Base-by-base conservation (phyloP, 768 basidiomycete genomes). In the Boletus reticulatus region DNA sequence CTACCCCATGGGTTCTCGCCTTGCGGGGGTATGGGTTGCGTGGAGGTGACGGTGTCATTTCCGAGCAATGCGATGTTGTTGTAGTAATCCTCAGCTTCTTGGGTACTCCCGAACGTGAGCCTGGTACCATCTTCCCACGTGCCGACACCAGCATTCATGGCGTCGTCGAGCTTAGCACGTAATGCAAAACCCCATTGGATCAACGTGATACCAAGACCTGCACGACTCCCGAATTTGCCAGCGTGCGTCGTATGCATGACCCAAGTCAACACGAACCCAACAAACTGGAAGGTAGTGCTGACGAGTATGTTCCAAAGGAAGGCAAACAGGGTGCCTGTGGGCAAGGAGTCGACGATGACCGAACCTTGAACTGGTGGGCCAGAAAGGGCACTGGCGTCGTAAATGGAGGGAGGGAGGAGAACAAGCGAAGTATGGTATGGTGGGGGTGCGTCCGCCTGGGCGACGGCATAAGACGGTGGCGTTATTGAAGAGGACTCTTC, bases 391-490 rank as follows among this genome's bases (percentile, higher is more conserved):
- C 83, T 85, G 36, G 65, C 24, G 19, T 68, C 60, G 16, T 62
- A 67, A 17, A 59, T 36, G 12, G 52, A 42, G 11, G 61, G 61
- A 10, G 95, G 94, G 8, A 95, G 87, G 68, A 98, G 92, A n/a
- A 98, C 84, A 3, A 93, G 95, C 2, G 93, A 97, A 62, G 98
- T 96, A 85, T 94, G 98, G 73, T 99, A 99, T 1, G 94, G 91
- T 5, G 97, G 97, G 8, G 94, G 94, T n/a, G 93, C 85, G 72
- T 99, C 97, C 16, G 90, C 86, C 67, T 95, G 87, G 11, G 97
- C 97, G 31, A 85, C 80, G 14, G 92, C 87, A 70, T 99, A 98
- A 9, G 95, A 89, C 2, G 97, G 97, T 6, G 95, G 94, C 0
- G 87, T 85, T 55, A 95, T 88, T 54, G 88, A 84, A 62, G 89